Evolutionary conservation across 371 early-diverging fungal species (phyloP).

Genomic region (Mucor irregularis): DNA sequence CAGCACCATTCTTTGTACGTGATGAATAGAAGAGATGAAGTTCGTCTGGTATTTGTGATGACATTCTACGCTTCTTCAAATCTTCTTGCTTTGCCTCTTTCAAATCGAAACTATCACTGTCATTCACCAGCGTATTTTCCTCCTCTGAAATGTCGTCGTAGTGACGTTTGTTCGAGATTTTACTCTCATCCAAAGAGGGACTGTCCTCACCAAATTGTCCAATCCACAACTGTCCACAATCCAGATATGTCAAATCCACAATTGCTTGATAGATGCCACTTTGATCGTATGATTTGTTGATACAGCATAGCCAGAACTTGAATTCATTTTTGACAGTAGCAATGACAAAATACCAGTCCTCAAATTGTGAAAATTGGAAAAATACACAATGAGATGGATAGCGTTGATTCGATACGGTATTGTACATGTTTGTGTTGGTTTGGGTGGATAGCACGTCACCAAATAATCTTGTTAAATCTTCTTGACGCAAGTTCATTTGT

Average conservation of each 20-base stretch:
- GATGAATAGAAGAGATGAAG: conserved; percentile 32
- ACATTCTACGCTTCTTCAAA: conserved; percentile 1
- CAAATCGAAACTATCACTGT: too few species aligned
- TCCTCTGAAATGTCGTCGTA: neutral
- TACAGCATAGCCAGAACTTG: conserved; percentile 46
- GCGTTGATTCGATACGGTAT: too few species aligned
- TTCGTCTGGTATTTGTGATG: too few species aligned
- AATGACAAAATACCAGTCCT: conserved; percentile 50
- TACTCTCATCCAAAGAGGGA: neutral
- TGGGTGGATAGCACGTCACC: conserved; percentile 23
- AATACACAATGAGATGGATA: conserved; percentile 53
- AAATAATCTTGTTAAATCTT: conserved; percentile 42
- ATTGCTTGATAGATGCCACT: conserved; percentile 36
- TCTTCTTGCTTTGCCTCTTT: too few species aligned
- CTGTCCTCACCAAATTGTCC: conserved; percentile 30
- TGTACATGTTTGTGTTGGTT: neutral
- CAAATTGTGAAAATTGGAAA: conserved; percentile 50
- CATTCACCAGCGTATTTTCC: neutral
- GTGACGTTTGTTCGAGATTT: neutral
- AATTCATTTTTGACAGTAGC: conserved; percentile 46
- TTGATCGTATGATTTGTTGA: conserved; percentile 41
- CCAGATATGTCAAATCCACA: conserved; percentile 38
- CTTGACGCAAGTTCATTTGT: conserved; percentile 44
- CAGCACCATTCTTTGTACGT: neutral
- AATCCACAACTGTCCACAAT: conserved; percentile 40